Percentiles rank a stretch among this genome's conserved stretches.
phyloP scores from a whole-genome alignment of 1,139 yeast species.

The Yamadazyma jaroonii region DNA sequence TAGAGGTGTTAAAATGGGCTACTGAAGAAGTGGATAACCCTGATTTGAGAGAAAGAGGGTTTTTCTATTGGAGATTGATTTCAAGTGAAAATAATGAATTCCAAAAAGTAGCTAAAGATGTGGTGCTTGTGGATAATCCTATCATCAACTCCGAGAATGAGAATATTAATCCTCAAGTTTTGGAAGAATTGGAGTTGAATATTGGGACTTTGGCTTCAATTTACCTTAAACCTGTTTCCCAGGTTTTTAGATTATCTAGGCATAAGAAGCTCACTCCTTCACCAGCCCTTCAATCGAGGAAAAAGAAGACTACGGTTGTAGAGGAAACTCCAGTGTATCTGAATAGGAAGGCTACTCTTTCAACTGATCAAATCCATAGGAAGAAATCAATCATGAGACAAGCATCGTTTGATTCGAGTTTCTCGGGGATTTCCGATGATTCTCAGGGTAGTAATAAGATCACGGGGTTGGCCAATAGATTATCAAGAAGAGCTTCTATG shows the following conservation, averaged over 20 bases:
- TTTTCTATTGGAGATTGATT: conserved; percentile 79
- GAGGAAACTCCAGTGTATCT: conserved; percentile 7
- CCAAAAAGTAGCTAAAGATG: conserved; percentile 46
- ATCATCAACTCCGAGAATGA: conserved; percentile 67
- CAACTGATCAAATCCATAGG: conserved; percentile 13
- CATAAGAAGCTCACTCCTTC: conserved; percentile 52
- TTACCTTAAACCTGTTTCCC: conserved; percentile 77
- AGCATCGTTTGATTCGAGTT: conserved; percentile 15
- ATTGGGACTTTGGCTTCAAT: conserved; percentile 83
- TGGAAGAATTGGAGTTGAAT: conserved; percentile 80
- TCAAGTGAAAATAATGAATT: conserved; percentile 43
- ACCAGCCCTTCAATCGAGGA: conserved; percentile 54
- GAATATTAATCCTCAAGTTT: conserved; percentile 61
- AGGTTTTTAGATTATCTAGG: conserved; percentile 70
- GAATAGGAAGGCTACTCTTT: conserved; percentile 9
- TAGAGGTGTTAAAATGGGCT: conserved; percentile 62
- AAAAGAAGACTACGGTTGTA: no score
- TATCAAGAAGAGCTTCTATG: conserved; percentile 33
- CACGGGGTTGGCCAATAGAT: conserved; percentile 25
- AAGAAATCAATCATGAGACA: conserved; percentile 15
- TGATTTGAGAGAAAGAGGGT: conserved; percentile 83
- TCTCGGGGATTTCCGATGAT: conserved; percentile 15
- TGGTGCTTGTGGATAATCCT: conserved; percentile 63
- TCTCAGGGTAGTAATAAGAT: conserved; percentile 7
- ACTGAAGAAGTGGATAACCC: conserved; percentile 77